Evolutionary conservation across 2,329 filamentous ascomycete genomes (phyloP).

Genomic region (Xylaria sp.): DNA sequence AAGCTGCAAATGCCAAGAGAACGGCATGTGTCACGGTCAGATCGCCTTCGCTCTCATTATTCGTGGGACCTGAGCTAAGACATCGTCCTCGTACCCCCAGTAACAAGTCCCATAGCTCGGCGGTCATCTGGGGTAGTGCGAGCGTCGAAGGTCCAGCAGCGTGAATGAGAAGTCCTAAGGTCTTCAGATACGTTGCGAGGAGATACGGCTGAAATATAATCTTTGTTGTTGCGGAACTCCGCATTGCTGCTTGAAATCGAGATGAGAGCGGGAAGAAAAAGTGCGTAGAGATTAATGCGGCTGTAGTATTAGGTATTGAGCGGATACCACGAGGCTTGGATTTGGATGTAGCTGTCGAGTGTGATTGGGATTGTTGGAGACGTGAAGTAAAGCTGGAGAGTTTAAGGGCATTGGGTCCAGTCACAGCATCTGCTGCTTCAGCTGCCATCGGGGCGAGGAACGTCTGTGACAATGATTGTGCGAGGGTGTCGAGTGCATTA

Average conservation of each 20-base stretch:
- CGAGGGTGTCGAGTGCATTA: conserved; percentile 74
- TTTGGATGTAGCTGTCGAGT: conserved; percentile 33
- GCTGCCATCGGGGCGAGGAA: conserved; percentile 87
- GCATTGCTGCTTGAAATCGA: conserved; percentile 75
- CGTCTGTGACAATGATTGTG: conserved; percentile 71
- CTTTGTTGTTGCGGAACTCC: conserved; percentile 51
- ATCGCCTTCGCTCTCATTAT: conserved; percentile 54
- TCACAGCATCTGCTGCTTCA: conserved; percentile 79
- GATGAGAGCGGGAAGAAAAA: conserved; percentile 91
- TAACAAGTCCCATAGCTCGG: conserved; percentile 85
- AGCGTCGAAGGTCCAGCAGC: conserved; percentile 83
- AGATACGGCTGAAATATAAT: conserved; percentile 80
- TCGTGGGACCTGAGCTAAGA: conserved; percentile 51
- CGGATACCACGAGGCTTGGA: conserved; percentile 54
- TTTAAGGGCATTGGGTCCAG: conserved; percentile 86
- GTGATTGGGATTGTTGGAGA: conserved; percentile 62
- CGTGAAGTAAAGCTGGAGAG: conserved; percentile 87
- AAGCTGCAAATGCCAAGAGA: conserved; percentile 79
- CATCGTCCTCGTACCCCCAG: conserved; percentile 70
- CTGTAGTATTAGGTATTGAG: conserved; percentile 79
- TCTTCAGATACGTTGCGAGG: conserved; percentile 84
- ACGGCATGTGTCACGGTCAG: conserved; percentile 76
- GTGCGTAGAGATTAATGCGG: conserved; percentile 75
- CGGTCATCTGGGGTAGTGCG: conserved; percentile 80
- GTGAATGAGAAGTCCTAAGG: conserved; percentile 82